Conservation (phyloP, 331 rosid species). For the Rosa hybrid region DNA sequence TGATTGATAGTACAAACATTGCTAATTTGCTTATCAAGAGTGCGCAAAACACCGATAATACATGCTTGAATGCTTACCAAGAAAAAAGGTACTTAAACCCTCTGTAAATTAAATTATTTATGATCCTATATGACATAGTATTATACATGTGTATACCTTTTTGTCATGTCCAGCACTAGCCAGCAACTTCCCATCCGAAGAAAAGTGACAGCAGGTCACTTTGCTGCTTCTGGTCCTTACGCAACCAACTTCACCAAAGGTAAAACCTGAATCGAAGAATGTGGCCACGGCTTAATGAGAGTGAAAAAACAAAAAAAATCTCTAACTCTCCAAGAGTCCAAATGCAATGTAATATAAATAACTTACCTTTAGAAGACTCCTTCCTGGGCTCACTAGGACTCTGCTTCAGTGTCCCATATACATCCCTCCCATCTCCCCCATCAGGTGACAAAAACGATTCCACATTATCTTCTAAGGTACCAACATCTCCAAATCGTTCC, state of each 20-base stretch:
- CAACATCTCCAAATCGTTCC: slow-evolving; percentile 88
- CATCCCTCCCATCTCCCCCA: slow-evolving; percentile 73
- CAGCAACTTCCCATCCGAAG: slow-evolving; percentile 85
- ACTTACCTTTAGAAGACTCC: slow-evolving; percentile 77
- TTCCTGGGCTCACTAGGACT: slow-evolving; percentile 59
- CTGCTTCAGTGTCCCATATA: slow-evolving; percentile 62
- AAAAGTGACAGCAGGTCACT: slow-evolving; percentile 89
- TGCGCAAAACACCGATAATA: neutral
- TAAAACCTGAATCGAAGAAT: slow-evolving; percentile 49
- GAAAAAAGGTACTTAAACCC: neutral
- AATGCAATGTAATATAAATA: neutral
- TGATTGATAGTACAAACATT: neutral
- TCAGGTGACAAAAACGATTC: slow-evolving; percentile 91
- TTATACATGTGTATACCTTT: slow-evolving; percentile 52
- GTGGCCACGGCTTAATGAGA: slow-evolving; percentile 23
- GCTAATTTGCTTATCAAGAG: neutral
- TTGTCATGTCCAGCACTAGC: slow-evolving; percentile 97
- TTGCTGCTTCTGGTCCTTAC: slow-evolving; percentile 76
- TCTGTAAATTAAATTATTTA: neutral
- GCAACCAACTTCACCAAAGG: slow-evolving; percentile 72
- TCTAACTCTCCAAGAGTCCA: neutral
- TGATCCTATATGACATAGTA: slow-evolving; percentile 11
- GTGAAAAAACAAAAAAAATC: slow-evolving; percentile 6
- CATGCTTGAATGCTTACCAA: neutral
- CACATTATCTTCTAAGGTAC: slow-evolving; percentile 85